A percentile compares a stretch with the other conserved stretches of the same genome.
Conservation (phyloP, 176 grass and related monocot species). For the Neostapfia colusana region DNA sequence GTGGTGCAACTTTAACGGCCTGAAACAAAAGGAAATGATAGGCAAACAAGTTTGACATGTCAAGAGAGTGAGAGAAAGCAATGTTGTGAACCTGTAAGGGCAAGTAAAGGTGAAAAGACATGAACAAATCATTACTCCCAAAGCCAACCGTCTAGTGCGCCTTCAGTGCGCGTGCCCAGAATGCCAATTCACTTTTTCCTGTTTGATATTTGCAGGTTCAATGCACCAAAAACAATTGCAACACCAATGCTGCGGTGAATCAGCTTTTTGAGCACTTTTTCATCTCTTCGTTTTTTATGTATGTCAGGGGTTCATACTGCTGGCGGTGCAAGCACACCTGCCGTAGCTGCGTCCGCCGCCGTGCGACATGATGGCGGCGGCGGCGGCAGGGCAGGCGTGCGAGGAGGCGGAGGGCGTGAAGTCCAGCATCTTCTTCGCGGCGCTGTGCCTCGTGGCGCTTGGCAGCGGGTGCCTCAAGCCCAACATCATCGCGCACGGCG, state of each 20-base stretch:
- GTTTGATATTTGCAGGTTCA: not conserved
- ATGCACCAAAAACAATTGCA: constrained; percentile 1
- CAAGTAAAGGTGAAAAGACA: constrained; percentile 39
- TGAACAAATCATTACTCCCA: constrained; percentile 46
- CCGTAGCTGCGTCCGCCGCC: not conserved
- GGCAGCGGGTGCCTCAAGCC: not conserved
- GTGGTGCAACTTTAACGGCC: constrained; percentile 23
- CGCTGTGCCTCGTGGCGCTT: not conserved
- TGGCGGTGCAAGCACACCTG: not conserved
- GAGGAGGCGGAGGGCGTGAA: not conserved
- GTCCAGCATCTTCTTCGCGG: not conserved
- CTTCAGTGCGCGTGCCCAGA: constrained; percentile 41
- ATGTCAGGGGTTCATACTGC: not conserved
- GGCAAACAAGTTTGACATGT: not conserved
- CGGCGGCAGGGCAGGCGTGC: not conserved
- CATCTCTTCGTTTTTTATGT: too few relatives aligned
- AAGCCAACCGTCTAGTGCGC: constrained; percentile 35
- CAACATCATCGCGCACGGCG: not conserved
- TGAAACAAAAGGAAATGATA: constrained; percentile 32
- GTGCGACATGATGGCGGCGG: not conserved
- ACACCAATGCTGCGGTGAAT: constrained; percentile 1
- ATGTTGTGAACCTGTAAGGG: too few relatives aligned
- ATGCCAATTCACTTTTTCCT: constrained; percentile 22
- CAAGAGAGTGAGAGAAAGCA: not conserved
- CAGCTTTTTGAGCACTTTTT: not conserved